Evolutionary conservation across 768 basidiomycete species (phyloP), one percentile per base, ranked within the genome.

Genomic region (Boletus bicolor): DNA sequence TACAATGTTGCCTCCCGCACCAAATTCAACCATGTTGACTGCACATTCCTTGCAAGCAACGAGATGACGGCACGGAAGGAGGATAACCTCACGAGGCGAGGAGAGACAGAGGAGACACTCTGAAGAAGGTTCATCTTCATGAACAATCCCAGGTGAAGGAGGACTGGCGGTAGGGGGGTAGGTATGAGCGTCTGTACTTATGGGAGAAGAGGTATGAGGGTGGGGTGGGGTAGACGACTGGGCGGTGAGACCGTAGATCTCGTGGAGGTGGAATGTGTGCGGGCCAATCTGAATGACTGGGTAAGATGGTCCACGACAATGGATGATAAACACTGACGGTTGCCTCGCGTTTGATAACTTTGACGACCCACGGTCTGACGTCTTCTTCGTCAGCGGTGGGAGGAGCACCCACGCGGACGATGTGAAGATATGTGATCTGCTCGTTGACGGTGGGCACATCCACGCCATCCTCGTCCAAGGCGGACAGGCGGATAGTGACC

Each of bases 11-110:
- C 94, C 94, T 3, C 94, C 94, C 0, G 94, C 94, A 30, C 94
- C 94, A 68, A 93, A 98, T 70, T 98, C 94, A 47, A 98, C 87
- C 94, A 98, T 98, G 68, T 96, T 96, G 50, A 97, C 73, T 1
- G 94, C 94, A 66, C 94, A 98, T 44, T 96, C 94, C 65, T 90
- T 87, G 76, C 94, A 98, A 5, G 94, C 94, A 55, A 98, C 94
- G 32, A 98, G 80, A 73, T 98, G 94, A 45, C 94, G 77, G 70
- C 94, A 98, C 0, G 94, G 94, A 6, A 97, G 82, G 12, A 98
- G 82, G 7, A 98, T 92, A 41, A 98, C 94, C 66, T 96, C 92
- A 46, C 92, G 82, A 1, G 93, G 88, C 0, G 87, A 85, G 4
- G 89, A 90, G 43, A 98, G 81, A 65, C 94, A 98, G 35, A 98